phyloP scores from a whole-genome alignment of 495 filamentous ascomycete genomes.

The Lepraria neglecta region DNA sequence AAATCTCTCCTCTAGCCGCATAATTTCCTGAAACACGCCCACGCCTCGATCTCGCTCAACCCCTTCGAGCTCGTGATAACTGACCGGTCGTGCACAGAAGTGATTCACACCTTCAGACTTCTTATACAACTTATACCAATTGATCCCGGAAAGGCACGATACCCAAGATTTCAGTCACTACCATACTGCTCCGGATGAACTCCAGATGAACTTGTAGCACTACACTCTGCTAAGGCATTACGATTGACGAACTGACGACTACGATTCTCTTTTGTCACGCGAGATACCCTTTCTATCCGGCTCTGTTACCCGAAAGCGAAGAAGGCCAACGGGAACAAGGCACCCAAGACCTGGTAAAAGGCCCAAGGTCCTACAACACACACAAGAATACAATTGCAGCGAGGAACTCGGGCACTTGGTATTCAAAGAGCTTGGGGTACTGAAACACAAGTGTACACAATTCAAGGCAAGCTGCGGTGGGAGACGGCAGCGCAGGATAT shows the following conservation, averaged over 20 bases:
- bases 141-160: neutral
- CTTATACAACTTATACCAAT: neutral
- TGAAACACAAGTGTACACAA: constrained; percentile 1
- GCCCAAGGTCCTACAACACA: neutral
- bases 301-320: neutral
- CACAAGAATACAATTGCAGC: neutral
- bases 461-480: neutral
- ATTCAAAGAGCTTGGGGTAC: neutral
- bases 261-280: constrained; percentile 16
- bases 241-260: constrained; percentile 17
- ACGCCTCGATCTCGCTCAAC: neutral
- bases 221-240: neutral
- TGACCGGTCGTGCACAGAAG: neutral
- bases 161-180: neutral
- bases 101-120: neutral
- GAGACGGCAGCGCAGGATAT: neutral
- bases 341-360: no score
- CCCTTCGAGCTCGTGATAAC: neutral
- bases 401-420: neutral
- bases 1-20: constrained; percentile 23
- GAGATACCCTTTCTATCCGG: neutral
- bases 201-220: constrained; percentile 5
- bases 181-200: neutral
- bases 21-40: constrained; percentile 1
- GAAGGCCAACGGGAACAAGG: neutral